These are phyloP conservation scores for Collybiopsis luxurians DNA, from an alignment of 768 basidiomycete genomes.

Conservation along the genomic window DNA sequence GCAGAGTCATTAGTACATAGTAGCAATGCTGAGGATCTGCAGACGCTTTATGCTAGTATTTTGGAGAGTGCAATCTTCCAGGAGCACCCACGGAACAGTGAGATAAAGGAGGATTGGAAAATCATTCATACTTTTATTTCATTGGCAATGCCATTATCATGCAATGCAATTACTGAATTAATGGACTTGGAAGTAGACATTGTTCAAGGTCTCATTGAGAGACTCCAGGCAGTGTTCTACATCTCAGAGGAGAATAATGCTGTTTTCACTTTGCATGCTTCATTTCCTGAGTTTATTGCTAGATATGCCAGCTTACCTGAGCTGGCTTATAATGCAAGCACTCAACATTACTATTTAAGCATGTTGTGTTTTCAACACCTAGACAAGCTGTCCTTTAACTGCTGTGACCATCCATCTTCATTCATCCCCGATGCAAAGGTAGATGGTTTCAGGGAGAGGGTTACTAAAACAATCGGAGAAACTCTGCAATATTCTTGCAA, in stretches of 20 bases:
- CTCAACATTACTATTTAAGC: not conserved
- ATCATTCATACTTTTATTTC: conserved; percentile 1
- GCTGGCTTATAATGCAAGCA: not conserved
- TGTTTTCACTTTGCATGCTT: not conserved
- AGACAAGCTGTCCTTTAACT: conserved; percentile 4
- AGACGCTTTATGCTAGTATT: not conserved
- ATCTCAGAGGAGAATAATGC: not conserved
- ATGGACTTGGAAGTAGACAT: not conserved
- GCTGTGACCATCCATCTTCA: conserved; percentile 2
- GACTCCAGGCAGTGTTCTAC: conserved; percentile 2
- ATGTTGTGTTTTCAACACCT: not conserved
- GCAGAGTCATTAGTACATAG: not conserved
- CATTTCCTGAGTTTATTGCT: conserved; percentile 5
- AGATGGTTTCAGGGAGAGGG: not conserved
- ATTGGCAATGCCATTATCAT: not conserved
- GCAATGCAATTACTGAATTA: not conserved
- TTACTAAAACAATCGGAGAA: not conserved
- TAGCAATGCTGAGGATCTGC: not conserved
- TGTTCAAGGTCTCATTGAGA: not conserved
- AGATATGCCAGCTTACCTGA: not conserved
- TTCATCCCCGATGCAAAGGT: conserved; percentile 2
- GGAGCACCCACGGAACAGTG: not conserved
- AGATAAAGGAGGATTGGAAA: not conserved
- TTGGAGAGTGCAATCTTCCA: not conserved
- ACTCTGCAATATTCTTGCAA: conserved; percentile 4